Percentiles rank a stretch among this genome's conserved stretches.
phyloP scores from a whole-genome alignment of 371 early-diverging fungal genomes.

The Lichtheimia ramosa region DNA sequence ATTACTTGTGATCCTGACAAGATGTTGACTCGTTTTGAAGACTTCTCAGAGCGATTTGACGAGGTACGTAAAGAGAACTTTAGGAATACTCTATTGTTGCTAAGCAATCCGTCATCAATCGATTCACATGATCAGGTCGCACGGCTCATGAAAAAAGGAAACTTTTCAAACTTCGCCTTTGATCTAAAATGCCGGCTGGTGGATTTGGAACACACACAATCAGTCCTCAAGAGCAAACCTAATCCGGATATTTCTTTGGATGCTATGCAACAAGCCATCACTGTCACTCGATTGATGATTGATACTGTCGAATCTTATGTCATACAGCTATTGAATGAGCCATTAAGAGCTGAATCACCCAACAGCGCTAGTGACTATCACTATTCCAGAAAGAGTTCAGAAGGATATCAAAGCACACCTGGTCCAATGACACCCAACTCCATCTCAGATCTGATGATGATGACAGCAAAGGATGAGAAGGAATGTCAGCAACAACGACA shows the following conservation, averaged over 20 bases:
- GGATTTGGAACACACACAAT: slow-evolving; percentile 54
- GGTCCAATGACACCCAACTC: slow-evolving; percentile 4
- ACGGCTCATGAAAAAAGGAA: slow-evolving; percentile 55
- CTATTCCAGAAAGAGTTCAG: background rate
- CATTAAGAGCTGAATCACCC: background rate
- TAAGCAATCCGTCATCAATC: background rate
- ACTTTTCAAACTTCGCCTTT: slow-evolving; percentile 53
- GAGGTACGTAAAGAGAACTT: slow-evolving; percentile 19
- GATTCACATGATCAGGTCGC: slow-evolving; percentile 26
- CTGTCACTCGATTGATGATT: slow-evolving; percentile 34
- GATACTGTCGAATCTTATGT: slow-evolving; percentile 34
- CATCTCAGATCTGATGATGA: background rate
- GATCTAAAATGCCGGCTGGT: slow-evolving; percentile 52
- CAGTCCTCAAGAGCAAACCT: background rate
- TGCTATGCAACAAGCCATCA: slow-evolving; percentile 38
- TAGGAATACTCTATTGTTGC: too few relatives aligned
- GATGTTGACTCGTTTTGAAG: slow-evolving; percentile 46
- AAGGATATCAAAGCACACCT: slow-evolving; percentile 1
- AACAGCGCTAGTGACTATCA: background rate
- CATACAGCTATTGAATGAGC: slow-evolving; percentile 18
- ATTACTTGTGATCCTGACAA: slow-evolving; percentile 55
- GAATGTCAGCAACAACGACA: background rate
- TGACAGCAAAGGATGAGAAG: too few relatives aligned
- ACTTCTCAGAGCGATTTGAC: slow-evolving; percentile 39
- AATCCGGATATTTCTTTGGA: slow-evolving; percentile 22